Percentiles rank a stretch among this genome's conserved stretches.
phyloP scores from a whole-genome alignment of 176 grass and related monocot genomes.

The Triticum dicoccoides region DNA sequence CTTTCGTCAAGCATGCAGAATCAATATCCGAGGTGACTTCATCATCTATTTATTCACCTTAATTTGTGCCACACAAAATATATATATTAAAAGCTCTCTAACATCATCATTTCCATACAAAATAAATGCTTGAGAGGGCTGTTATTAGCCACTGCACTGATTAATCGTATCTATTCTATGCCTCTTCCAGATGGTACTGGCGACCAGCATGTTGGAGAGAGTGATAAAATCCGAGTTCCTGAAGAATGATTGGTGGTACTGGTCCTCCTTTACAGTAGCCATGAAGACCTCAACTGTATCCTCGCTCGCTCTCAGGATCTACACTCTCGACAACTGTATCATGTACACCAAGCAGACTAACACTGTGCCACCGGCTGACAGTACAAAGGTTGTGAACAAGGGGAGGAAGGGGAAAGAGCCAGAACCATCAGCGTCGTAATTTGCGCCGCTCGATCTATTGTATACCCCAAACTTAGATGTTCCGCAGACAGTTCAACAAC shows the following conservation, averaged over 20 bases:
- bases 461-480: constrained; percentile 38
- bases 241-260: constrained; percentile 92
- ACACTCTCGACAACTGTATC: constrained; percentile 78
- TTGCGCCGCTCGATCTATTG: neutral
- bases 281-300: constrained; percentile 76
- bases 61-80: neutral
- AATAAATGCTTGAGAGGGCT: neutral
- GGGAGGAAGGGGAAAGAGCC: constrained; percentile 37
- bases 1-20: constrained; percentile 83
- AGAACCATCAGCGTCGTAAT: constrained; percentile 29
- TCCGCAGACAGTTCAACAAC: neutral
- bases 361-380: constrained; percentile 18
- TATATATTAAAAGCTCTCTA: neutral
- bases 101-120: neutral
- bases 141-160: neutral
- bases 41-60: constrained; percentile 13
- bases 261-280: constrained; percentile 85
- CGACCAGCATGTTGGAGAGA: constrained; percentile 60
- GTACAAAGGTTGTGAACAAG: constrained; percentile 42
- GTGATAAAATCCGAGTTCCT: constrained; percentile 81
- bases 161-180: neutral
- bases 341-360: constrained; percentile 65
- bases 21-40: constrained; percentile 77
- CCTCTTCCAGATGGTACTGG: constrained; percentile 77
- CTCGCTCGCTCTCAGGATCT: constrained; percentile 70